Evolutionary conservation across 2,329 filamentous ascomycete genomes (phyloP).

Genomic region (Arachnopeziza araneosa): DNA sequence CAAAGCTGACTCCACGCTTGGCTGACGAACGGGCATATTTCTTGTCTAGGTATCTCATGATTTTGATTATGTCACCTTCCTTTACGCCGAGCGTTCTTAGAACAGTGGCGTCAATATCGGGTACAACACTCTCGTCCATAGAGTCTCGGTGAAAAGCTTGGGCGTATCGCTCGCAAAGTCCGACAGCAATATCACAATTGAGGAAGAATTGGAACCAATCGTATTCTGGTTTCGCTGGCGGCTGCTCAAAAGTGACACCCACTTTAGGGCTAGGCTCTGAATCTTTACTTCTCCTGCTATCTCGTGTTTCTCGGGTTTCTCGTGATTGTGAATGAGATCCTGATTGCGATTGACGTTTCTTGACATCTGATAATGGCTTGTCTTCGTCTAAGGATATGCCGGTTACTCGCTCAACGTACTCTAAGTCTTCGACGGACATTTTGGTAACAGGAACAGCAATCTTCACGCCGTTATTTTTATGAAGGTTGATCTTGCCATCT

Average conservation of each 20-base stretch:
- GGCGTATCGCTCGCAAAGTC: conserved; percentile 90
- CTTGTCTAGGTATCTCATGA: conserved; percentile 82
- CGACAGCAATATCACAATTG: conserved; percentile 82
- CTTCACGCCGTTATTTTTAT: conserved; percentile 97
- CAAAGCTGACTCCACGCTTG: conserved; percentile 48
- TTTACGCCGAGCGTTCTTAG: conserved; percentile 87
- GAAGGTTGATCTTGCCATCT: conserved; percentile 94
- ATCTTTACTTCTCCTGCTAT: conserved; percentile 22
- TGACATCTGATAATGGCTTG: conserved; percentile 84
- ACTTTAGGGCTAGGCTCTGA: conserved; percentile 32
- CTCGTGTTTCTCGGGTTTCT: too few relatives aligned
- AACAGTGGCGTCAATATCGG: conserved; percentile 79
- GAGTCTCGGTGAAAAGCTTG: conserved; percentile 85
- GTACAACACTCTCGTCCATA: conserved; percentile 90
- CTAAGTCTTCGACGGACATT: conserved; percentile 92
- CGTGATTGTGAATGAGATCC: conserved; percentile 21
- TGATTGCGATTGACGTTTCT: conserved; percentile 32
- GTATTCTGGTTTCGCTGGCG: conserved; percentile 63
- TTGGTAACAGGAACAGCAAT: conserved; percentile 93
- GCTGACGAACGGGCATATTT: conserved; percentile 66
- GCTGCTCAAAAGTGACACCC: conserved; percentile 58
- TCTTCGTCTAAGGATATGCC: conserved; percentile 86
- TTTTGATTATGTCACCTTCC: conserved; percentile 92
- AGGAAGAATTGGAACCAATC: conserved; percentile 99
- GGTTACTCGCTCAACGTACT: conserved; percentile 87